These are phyloP conservation scores for Chaetomium olivaceum DNA, from an alignment of 2,329 filamentous ascomycete genomes.

Conservation along the genomic window DNA sequence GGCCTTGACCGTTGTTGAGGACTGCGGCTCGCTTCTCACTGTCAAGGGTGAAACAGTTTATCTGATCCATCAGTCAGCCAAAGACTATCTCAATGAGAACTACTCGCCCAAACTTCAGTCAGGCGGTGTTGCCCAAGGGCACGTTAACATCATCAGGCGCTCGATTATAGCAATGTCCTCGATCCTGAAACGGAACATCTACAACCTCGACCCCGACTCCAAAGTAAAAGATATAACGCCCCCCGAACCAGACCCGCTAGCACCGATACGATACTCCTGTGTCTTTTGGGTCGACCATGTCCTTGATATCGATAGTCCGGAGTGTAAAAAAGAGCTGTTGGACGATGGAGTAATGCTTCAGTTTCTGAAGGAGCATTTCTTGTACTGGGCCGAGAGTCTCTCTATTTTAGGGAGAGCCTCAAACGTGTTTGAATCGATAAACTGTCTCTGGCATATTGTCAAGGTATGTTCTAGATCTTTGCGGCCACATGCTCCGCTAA, in stretches of 20 bases:
- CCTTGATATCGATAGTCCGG: constrained; percentile 10
- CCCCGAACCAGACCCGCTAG: constrained; percentile 25
- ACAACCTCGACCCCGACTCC: constrained; percentile 27
- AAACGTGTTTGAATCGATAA: constrained; percentile 21
- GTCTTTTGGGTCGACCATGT: constrained; percentile 24
- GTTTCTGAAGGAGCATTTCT: constrained; percentile 22
- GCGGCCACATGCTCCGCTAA: constrained; percentile 3
- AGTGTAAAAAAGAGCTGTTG: constrained; percentile 8
- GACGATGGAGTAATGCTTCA: constrained; percentile 16
- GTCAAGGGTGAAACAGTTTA: constrained; percentile 31
- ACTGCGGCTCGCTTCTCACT: constrained; percentile 40
- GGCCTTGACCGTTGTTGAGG: constrained; percentile 27
- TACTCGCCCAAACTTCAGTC: constrained; percentile 16
- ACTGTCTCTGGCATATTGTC: constrained; percentile 6
- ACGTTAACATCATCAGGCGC: constrained; percentile 22
- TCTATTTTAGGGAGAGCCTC: constrained; percentile 22
- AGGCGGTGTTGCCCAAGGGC: constrained; percentile 17
- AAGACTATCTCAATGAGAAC: constrained; percentile 35
- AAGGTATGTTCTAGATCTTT: constrained; percentile 18
- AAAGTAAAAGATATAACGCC: constrained; percentile 19
- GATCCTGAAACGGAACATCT: constrained; percentile 25
- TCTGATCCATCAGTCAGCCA: constrained; percentile 38
- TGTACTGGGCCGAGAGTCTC: constrained; percentile 26
- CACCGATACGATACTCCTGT: constrained; percentile 26
- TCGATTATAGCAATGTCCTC: constrained; percentile 24